Base-by-base conservation (phyloP, 192 early-diverging fungal genomes). In the Lunasporangiospora selenospora region DNA sequence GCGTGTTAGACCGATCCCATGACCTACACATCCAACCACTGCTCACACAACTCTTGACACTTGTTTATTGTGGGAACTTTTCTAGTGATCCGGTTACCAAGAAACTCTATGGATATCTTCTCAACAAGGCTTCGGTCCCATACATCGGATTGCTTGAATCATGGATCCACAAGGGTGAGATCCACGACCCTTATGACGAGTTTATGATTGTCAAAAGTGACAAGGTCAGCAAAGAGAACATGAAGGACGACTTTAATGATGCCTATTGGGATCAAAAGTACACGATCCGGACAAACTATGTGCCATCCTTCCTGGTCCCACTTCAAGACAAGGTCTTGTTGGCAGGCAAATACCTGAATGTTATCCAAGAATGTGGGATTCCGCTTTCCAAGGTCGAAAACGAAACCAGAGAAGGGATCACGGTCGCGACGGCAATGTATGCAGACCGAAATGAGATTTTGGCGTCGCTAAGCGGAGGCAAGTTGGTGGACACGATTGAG, bases 331-430 rank as follows among this genome's bases (percentile, higher is more conserved):
- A 95, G 73, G 90, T 98, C 45, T 66, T 99, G 56, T 75, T 89
- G 18, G 91, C 96, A 0, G 98, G 98, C 36, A 96, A 95, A 73
- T 98, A 99, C 65, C 75, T 98, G 41, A 98, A 99, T 70, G 94
- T 97, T 2, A 81, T 98, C 23, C 80, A 92, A 1, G 94, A 93
- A 53, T 96, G 92, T 67, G 88, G 88, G n/a, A 82, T 85, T 6
- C 69, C 62, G 59, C 58, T 53, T 55, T 80, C 23, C 32, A 65
- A 16, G 77, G 54, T 15, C 75, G 78, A 18, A 58, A 79, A 36
- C 60, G 32, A 32, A 44, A 60, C 43, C 62, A 32, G 19, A 62
- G 33, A 47, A 78, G 55, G 21, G 65, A 51, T 38, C 60, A 45
- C 31, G 19, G 9, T 32, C 53, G 49, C 43, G 45, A 56, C 34